Evolutionary conservation across 495 filamentous ascomycete species (phyloP).

Genomic region (Hyaloscypha bicolor): DNA sequence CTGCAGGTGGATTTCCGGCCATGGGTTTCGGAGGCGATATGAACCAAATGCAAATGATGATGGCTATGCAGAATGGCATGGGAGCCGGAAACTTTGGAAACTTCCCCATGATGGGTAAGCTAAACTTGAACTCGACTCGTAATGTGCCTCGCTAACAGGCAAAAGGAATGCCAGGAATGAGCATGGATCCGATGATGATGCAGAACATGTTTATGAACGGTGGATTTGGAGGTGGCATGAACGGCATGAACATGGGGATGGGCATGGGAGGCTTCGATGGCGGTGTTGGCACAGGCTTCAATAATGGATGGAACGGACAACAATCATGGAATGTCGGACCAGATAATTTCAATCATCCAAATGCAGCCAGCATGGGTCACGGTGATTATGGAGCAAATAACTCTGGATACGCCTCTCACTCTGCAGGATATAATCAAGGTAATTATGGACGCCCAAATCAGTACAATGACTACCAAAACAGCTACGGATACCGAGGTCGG

Average conservation of each 20-base stretch:
- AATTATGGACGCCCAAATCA: conserved; percentile 60
- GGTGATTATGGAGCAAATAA: conserved; percentile 82
- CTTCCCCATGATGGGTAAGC: conserved; percentile 87
- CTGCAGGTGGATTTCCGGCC: conserved; percentile 51
- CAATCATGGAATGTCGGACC: conserved; percentile 77
- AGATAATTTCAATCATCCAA: conserved; percentile 69
- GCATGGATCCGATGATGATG: conserved; percentile 88
- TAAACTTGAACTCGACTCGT: not conserved
- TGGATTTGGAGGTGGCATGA: conserved; percentile 79
- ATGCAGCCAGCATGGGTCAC: conserved; percentile 70
- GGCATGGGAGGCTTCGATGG: conserved; percentile 77
- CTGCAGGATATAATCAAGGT: conserved; percentile 53
- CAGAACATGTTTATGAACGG: conserved; percentile 84
- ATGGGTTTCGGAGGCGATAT: conserved; percentile 62
- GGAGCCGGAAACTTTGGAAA: conserved; percentile 57
- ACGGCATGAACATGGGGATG: conserved; percentile 90
- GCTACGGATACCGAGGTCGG: conserved; percentile 56
- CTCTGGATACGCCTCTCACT: conserved; percentile 66
- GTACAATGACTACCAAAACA: conserved; percentile 64
- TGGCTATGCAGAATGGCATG: conserved; percentile 77
- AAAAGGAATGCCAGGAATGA: conserved; percentile 68
- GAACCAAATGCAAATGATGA: conserved; percentile 72
- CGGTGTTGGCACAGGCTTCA: conserved; percentile 34
- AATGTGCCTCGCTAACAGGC: conserved; percentile 29
- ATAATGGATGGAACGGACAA: conserved; percentile 64